These are phyloP conservation scores for Plasmopara viticola DNA, from an alignment of 352 stramenopile genomes.

Conservation along the genomic window DNA sequence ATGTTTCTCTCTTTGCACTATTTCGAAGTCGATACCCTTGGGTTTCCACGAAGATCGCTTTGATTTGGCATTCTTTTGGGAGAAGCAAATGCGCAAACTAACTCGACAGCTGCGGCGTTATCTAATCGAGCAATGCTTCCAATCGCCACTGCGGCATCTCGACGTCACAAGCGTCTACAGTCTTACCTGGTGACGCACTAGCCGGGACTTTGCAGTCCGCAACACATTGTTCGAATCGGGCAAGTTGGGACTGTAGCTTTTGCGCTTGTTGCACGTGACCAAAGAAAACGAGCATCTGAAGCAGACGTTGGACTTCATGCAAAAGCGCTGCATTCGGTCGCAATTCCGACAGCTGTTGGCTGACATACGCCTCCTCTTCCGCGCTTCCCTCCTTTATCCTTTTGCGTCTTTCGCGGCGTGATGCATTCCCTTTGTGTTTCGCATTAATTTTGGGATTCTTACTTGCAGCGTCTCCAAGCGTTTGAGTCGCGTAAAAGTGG, in stretches of 20 bases:
- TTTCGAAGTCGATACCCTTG: too few relatives aligned
- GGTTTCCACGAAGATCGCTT: too few relatives aligned
- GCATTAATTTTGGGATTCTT: constrained; percentile 32
- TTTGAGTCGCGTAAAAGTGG: constrained; percentile 66
- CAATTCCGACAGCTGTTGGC: constrained; percentile 35
- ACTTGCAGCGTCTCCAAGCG: constrained; percentile 16
- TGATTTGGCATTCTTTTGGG: too few relatives aligned
- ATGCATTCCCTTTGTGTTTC: constrained; percentile 40
- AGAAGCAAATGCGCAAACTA: too few relatives aligned
- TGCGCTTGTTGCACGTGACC: constrained; percentile 32
- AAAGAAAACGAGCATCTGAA: constrained; percentile 55
- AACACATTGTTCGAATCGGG: constrained; percentile 34
- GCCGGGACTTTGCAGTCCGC: constrained; percentile 6
- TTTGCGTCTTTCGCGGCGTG: constrained; percentile 46
- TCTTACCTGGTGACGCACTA: background rate
- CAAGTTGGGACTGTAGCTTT: constrained; percentile 36
- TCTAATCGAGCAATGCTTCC: constrained; percentile 17
- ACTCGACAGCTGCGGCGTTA: too few relatives aligned
- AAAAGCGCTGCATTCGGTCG: constrained; percentile 33
- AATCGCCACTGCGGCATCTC: constrained; percentile 12
- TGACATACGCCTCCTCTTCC: constrained; percentile 63
- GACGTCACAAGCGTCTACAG: constrained; percentile 1
- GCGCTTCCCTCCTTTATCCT: constrained; percentile 64
- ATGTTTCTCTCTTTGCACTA: too few relatives aligned
- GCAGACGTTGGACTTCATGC: constrained; percentile 29